phyloP scores from a whole-genome alignment of 1,284 basidiomycete species.

The Wallemia hederae region DNA sequence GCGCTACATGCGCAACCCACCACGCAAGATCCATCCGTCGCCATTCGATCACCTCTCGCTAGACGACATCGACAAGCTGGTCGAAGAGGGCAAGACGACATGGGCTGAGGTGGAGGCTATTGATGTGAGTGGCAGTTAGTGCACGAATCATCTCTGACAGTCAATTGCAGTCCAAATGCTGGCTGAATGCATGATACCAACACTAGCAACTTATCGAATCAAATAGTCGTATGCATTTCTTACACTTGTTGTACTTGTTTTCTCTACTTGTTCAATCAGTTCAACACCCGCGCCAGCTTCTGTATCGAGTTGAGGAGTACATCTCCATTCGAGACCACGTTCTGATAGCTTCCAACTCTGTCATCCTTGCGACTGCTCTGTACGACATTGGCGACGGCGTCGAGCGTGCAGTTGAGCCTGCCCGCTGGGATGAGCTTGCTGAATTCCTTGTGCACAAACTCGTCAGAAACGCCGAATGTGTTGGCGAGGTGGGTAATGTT shows the following conservation, averaged over 20 bases:
- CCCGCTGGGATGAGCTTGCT: conserved; percentile 75
- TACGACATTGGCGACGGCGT: conserved; percentile 76
- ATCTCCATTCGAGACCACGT: conserved; percentile 64
- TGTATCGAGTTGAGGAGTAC: conserved; percentile 33
- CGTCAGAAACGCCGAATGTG: conserved; percentile 68
- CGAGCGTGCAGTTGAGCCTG: conserved; percentile 68
- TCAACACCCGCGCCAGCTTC: conserved; percentile 12
- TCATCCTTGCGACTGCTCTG: conserved; percentile 61
- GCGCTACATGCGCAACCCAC: too few relatives aligned
- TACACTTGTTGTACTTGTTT: too few relatives aligned
- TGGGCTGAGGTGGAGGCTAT: neutral
- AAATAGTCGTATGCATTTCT: neutral
- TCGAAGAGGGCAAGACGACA: neutral
- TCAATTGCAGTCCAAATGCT: too few relatives aligned
- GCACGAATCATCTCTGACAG: too few relatives aligned
- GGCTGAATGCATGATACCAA: too few relatives aligned
- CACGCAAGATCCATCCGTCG: neutral
- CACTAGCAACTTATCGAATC: neutral
- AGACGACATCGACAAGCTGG: neutral
- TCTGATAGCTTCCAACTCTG: conserved; percentile 74
- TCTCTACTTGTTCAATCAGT: too few relatives aligned
- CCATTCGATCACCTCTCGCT: neutral
- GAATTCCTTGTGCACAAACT: conserved; percentile 40
- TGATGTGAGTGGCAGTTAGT: neutral
- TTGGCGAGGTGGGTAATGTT: conserved; percentile 60